Base-by-base conservation (phyloP, 305 asterid species). In the Petunia hybrid region DNA sequence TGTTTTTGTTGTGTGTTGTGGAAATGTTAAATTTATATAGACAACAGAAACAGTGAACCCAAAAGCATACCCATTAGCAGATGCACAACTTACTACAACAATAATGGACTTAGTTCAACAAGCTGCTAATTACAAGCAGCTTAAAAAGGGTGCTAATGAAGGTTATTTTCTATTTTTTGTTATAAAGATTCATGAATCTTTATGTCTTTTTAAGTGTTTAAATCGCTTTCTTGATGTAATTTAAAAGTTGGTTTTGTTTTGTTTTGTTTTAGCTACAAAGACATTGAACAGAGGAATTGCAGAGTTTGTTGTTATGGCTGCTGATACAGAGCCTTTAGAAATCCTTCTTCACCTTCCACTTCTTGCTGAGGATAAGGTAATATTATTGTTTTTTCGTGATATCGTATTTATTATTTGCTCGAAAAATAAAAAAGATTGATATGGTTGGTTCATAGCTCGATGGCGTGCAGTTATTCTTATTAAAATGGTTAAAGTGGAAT, bases 331-430 rank as follows among this genome's bases (percentile, higher is more conserved):
- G 85, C 97, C 97, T 1, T 91, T 90, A 59, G 97, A 92, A 67
- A 92, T 92, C 70, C 92, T 92, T 75, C 97, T 90, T 66, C 93
- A 92, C 80, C 94, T 92, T 62, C 94, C 97, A 68, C 97, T 92
- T 82, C 90, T 92, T 65, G 94, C 94, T 38, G 97, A 92, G 66
- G 97, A 90, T 69, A 92, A 92, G 94, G 97, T 92, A 61, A 57
- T 35, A 46, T n/a, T 14, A 64, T 10, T 9, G 8, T 55, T 0
- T 35, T 2, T 3, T 1, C 31, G 31, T 5, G 73, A 2, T 40
- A 12, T 45, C 9, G 12, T 65, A 0, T 38, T 4, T 35, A 2
- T 59, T n/a, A 35, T 57, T 57, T 57, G 22, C 6, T 39, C 35
- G 3, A 31, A 8, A 62, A 62, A 38, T 8, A 22, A 62, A 62